A percentile compares a stretch with the other conserved stretches of the same genome.
Conservation (phyloP, 1,284 basidiomycete species). For the Boletus smithii region DNA sequence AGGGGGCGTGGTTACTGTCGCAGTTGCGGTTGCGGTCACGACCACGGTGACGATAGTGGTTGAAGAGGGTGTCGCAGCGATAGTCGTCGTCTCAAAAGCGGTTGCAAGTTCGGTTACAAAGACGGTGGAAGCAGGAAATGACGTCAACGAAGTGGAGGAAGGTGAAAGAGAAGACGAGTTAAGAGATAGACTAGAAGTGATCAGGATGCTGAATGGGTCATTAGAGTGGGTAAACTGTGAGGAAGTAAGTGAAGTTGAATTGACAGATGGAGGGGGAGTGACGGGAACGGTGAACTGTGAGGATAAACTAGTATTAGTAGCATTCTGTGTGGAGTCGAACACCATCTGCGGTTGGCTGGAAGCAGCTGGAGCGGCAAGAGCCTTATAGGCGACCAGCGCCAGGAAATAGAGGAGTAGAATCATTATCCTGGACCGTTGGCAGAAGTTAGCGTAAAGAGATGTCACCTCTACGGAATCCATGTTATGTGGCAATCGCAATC, state of each 20-base stretch:
- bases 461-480: background rate
- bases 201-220: background rate
- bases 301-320: background rate
- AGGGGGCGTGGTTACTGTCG: constrained; percentile 13
- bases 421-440: constrained; percentile 12
- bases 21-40: constrained; percentile 22
- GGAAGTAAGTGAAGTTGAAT: background rate
- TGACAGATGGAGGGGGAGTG: background rate
- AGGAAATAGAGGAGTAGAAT: constrained; percentile 5
- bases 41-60: constrained; percentile 23
- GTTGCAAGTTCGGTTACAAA: constrained; percentile 11
- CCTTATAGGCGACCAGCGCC: constrained; percentile 19
- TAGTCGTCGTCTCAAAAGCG: constrained; percentile 8
- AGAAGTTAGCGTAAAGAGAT: background rate
- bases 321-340: background rate
- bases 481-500: constrained; percentile 1
- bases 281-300: background rate
- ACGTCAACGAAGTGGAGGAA: background rate
- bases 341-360: background rate
- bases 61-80: constrained; percentile 4
- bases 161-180: background rate
- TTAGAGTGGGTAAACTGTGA: background rate
- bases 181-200: background rate
- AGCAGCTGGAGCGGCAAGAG: constrained; percentile 12
- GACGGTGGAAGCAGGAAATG: background rate